A percentile compares a stretch with the other conserved stretches of the same genome.
These are phyloP conservation scores for Cruciata laevipes DNA, from an alignment of 257 asterid genomes.

Conservation along the genomic window DNA sequence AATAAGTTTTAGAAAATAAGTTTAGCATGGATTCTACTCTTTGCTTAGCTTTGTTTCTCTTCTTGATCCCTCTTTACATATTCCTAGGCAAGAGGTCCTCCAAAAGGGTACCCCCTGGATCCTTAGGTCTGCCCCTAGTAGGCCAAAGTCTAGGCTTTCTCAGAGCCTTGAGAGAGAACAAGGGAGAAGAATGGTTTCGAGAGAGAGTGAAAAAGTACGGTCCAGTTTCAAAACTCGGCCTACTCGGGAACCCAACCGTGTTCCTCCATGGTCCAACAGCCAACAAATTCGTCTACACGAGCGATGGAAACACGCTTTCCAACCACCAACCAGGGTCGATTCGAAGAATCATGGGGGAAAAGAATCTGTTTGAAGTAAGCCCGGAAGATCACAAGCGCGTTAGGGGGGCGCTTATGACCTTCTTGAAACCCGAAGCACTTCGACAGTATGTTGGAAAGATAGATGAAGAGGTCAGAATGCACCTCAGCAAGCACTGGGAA, in stretches of 20 bases:
- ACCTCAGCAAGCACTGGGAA: conserved; percentile 44
- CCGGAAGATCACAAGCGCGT: conserved; percentile 54
- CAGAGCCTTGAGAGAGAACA: conserved; percentile 56
- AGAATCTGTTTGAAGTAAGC: conserved; percentile 38
- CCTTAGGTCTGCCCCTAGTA: conserved; percentile 48
- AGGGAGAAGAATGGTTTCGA: conserved; percentile 47
- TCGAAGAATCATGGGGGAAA: conserved; percentile 46
- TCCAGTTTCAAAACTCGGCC: conserved; percentile 47
- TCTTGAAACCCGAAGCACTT: conserved; percentile 50
- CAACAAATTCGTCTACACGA: conserved; percentile 48
- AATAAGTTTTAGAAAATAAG: neutral
- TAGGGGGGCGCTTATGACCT: conserved; percentile 44
- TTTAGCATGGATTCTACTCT: neutral
- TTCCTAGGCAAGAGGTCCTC: conserved; percentile 14
- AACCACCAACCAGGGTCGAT: conserved; percentile 49
- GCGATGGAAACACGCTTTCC: conserved; percentile 30
- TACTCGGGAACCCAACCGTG: conserved; percentile 53
- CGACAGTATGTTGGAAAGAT: conserved; percentile 49
- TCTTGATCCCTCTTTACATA: conserved; percentile 30
- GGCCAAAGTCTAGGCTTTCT: conserved; percentile 57
- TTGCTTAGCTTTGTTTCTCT: conserved; percentile 15
- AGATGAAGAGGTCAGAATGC: conserved; percentile 43
- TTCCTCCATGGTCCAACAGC: conserved; percentile 62
- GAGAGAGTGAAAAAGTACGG: conserved; percentile 46
- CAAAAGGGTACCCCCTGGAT: conserved; percentile 47